These are phyloP conservation scores for Daldinia concentrica DNA, from an alignment of 495 filamentous ascomycete genomes.

Conservation along the genomic window DNA sequence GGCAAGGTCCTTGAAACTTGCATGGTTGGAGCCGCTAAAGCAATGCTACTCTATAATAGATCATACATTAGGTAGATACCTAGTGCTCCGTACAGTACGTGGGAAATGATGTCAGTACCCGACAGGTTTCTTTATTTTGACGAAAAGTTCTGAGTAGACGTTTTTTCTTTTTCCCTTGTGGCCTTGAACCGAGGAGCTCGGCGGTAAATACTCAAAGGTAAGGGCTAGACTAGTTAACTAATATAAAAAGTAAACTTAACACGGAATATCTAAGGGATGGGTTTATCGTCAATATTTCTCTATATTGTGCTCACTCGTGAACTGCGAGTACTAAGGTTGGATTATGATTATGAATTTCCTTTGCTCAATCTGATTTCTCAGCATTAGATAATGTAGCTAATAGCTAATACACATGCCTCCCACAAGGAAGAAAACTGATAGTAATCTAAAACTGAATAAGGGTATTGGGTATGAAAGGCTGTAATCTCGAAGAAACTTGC, in stretches of 20 bases:
- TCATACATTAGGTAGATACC: neutral
- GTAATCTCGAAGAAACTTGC: conserved; percentile 30
- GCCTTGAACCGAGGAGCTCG: neutral
- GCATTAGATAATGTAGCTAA: neutral
- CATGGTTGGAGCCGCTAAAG: conserved; percentile 26
- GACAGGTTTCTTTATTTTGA: conserved; percentile 2
- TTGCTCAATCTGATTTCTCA: conserved; percentile 13
- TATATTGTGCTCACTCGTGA: neutral
- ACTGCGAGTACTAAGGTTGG: neutral
- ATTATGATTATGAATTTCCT: neutral
- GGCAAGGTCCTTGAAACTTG: conserved; percentile 9
- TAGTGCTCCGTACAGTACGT: conserved; percentile 14
- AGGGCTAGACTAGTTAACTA: neutral
- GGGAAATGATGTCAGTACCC: conserved; percentile 37
- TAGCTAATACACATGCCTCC: conserved; percentile 9
- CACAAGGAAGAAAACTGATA: conserved; percentile 10
- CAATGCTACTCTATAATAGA: conserved; percentile 15
- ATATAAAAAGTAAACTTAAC: neutral
- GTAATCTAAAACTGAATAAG: conserved; percentile 32
- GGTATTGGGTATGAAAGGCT: conserved; percentile 36
- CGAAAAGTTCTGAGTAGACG: neutral
- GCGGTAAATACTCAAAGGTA: neutral
- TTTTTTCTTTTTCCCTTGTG: neutral
- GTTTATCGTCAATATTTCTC: no score
- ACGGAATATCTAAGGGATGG: neutral